Evolutionary conservation across 1,284 basidiomycete species (phyloP).

Genomic region (Cryptococcus depauperatus): DNA sequence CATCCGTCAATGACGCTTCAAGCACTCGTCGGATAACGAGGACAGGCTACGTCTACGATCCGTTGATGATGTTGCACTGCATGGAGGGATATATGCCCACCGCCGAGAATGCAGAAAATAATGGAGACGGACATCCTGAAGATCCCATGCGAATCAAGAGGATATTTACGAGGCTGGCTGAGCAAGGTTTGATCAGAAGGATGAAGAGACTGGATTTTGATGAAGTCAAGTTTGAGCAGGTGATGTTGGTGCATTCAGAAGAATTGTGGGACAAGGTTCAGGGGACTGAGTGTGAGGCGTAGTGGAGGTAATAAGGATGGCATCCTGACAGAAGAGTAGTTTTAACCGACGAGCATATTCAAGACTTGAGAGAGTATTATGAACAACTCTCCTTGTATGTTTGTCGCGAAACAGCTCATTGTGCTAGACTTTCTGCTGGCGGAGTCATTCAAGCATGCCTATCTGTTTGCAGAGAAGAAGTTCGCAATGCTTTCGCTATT

Average conservation of each 20-base stretch:
- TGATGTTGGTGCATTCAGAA: conserved; percentile 76
- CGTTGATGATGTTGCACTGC: conserved; percentile 76
- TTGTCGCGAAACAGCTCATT: conserved; percentile 71
- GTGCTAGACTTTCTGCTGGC: conserved; percentile 83
- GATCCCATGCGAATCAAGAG: conserved; percentile 75
- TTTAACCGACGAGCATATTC: conserved; percentile 62
- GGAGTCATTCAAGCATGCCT: conserved; percentile 87
- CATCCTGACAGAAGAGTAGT: conserved; percentile 46
- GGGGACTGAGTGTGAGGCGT: conserved; percentile 48
- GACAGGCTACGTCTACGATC: conserved; percentile 79
- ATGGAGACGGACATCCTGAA: conserved; percentile 64
- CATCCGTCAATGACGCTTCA: background rate
- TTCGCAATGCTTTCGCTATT: conserved; percentile 87
- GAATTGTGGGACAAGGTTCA: conserved; percentile 86
- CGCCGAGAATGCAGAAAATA: conserved; percentile 43
- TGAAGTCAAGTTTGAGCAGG: conserved; percentile 67
- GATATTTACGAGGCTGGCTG: conserved; percentile 62
- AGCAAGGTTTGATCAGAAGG: conserved; percentile 55
- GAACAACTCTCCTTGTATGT: conserved; percentile 88
- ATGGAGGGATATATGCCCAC: conserved; percentile 45
- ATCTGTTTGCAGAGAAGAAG: conserved; percentile 70
- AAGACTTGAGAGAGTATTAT: conserved; percentile 68
- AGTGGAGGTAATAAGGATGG: too few species aligned
- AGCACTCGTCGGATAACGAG: conserved; percentile 20
- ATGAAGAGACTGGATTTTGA: conserved; percentile 75